Conservation (phyloP, 2,329 filamentous ascomycete species). For the Thelonectria rubi region DNA sequence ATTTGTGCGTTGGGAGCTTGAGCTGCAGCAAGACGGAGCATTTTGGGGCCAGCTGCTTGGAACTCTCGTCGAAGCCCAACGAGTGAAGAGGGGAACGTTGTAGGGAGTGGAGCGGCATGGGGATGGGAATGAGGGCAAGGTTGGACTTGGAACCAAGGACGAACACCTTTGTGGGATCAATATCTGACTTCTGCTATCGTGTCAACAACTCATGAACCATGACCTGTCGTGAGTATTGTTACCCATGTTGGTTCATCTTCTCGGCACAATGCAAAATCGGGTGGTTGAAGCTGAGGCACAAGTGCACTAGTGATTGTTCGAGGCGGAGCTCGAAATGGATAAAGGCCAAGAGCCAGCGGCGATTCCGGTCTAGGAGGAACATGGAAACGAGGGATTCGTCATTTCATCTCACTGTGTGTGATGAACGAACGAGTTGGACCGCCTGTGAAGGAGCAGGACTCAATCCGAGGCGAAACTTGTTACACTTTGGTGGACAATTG, state of each 20-base stretch:
- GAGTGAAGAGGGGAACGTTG: constrained; percentile 4
- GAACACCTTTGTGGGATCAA: too few relatives aligned
- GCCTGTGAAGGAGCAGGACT: neutral
- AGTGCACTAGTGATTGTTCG: constrained; percentile 3
- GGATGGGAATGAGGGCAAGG: neutral
- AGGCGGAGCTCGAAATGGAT: constrained; percentile 10
- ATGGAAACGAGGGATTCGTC: too few relatives aligned
- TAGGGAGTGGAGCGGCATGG: neutral
- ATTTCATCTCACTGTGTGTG: too few relatives aligned
- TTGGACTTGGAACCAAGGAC: too few relatives aligned
- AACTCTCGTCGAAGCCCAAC: constrained; percentile 9
- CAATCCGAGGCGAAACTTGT: constrained; percentile 2
- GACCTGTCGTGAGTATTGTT: neutral
- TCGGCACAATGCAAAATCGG: constrained; percentile 6
- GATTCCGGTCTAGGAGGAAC: neutral
- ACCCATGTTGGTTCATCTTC: neutral
- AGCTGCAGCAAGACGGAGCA: constrained; percentile 8
- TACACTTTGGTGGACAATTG: too few relatives aligned
- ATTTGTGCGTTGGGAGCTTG: constrained; percentile 14
- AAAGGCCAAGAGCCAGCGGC: neutral
- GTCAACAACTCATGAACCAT: neutral
- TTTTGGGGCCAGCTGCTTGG: constrained; percentile 5
- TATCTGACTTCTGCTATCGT: too few relatives aligned
- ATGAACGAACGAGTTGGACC: neutral
- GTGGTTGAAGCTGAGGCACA: constrained; percentile 17